Percentiles rank a stretch among this genome's conserved stretches.
phyloP scores from a whole-genome alignment of 2,329 filamentous ascomycete species.

The Aspergillus alliaceus region DNA sequence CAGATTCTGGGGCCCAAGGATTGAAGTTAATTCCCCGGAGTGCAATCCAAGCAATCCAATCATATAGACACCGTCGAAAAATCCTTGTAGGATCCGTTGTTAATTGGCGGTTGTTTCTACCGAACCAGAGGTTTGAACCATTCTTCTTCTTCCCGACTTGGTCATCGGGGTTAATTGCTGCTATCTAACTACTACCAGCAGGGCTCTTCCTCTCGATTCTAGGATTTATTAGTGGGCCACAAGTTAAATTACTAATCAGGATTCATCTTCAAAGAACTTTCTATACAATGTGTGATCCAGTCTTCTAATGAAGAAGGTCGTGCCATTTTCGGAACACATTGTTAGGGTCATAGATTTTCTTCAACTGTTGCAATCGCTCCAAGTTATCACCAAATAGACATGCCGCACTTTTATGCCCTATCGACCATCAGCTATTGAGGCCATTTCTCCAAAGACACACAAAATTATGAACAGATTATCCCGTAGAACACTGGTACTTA shows the following conservation, averaged over 20 bases:
- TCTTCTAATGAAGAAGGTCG: background rate
- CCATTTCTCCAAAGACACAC: no score
- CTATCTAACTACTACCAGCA: background rate
- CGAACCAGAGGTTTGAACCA: background rate
- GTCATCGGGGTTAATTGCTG: background rate
- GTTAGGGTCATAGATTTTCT: slow-evolving; percentile 7
- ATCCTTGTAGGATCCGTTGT: background rate
- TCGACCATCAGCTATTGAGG: background rate
- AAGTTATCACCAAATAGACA: slow-evolving; percentile 5
- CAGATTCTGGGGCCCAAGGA: background rate
- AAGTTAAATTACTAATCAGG: no score
- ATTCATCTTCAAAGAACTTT: no score
- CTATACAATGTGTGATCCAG: background rate
- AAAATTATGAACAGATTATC: no score
- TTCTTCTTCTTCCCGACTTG: background rate
- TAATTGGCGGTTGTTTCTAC: background rate
- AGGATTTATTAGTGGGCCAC: no score
- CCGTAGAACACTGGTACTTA: no score
- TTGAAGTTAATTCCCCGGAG: background rate
- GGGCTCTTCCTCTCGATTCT: no score
- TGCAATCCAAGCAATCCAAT: background rate
- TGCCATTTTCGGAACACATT: slow-evolving; percentile 11
- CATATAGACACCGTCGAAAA: background rate
- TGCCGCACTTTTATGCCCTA: slow-evolving; percentile 7
- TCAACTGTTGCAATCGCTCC: slow-evolving; percentile 7